Evolutionary conservation across 176 grass and related monocot genomes (phyloP), one percentile per base, ranked within the genome.

Genomic region (Saccharum spontaneum): DNA sequence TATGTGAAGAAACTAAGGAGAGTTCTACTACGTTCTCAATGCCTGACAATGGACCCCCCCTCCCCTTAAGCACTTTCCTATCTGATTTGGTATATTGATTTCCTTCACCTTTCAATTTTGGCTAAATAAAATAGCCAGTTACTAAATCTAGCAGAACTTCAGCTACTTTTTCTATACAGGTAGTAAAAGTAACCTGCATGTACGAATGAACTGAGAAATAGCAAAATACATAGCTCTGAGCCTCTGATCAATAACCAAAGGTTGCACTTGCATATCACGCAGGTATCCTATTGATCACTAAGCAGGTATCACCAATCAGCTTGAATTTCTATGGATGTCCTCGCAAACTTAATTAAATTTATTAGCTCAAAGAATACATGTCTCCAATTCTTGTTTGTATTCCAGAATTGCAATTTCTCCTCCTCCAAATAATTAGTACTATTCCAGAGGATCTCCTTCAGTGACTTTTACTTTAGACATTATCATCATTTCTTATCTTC

Each of bases 391-490:
- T 7, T 70, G 16, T 70, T 78, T 26, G 41, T 11, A 30, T 33
- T 26, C 73, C 18, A 54, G 17, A 45, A 67, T n/a, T 30, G 24
- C 28, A 46, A 67, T 67, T 48, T 67, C 9, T 9, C 43, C 43
- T 49, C 18, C 17, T 9, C 24, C 3, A 48, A 80, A 68, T 23
- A 80, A 36, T 65, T 13, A 23, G 67, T 34, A 48, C 26, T 4
- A n/a, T 72, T 45, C 2, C 26, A n/a, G 4, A n/a, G 8, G n/a
- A 22, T 14, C 30, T 71, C 38, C 43, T 55, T 34, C 26, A 33
- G 43, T 44, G 34, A 73, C 43, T 78, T 78, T 38, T 84, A 79
- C 48, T 76, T 87, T n/a, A 72, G 26, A 72, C 12, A 39, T 43
- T 9, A 2, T 1, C 4, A 2, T 55, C 24, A 16, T 55, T 67